phyloP scores from a whole-genome alignment of 768 basidiomycete species.

The Ramaria sp. region DNA sequence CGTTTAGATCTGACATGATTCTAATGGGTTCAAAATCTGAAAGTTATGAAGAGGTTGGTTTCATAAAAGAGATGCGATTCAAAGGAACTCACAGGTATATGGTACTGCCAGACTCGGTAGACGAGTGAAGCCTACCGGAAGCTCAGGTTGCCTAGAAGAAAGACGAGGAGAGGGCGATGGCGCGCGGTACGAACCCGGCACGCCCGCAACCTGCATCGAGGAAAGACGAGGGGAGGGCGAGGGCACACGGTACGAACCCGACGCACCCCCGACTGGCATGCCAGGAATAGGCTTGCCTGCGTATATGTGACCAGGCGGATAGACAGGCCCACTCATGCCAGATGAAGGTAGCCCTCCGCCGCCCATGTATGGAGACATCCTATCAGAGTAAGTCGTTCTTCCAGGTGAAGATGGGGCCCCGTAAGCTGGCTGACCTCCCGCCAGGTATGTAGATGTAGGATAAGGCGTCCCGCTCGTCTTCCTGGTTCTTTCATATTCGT shows the following conservation, averaged over 20 bases:
- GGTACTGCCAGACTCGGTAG: background rate
- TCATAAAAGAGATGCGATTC: background rate
- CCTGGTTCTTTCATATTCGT: background rate
- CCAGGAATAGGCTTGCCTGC: slow-evolving; percentile 40
- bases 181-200: background rate
- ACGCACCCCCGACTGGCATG: background rate
- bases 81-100: background rate
- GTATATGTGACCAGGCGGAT: slow-evolving; percentile 46
- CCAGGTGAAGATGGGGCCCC: slow-evolving; percentile 1
- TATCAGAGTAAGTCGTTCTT: background rate
- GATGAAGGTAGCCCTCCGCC: background rate
- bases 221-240: background rate
- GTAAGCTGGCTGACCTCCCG: background rate
- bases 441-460: slow-evolving; percentile 1
- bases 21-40: slow-evolving; percentile 3
- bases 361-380: background rate
- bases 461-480: slow-evolving; percentile 1
- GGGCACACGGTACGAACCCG: background rate
- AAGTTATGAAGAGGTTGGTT: background rate
- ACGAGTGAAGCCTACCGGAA: background rate
- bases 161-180: background rate
- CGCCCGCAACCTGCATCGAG: background rate
- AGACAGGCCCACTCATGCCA: slow-evolving; percentile 22
- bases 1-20: slow-evolving; percentile 48
- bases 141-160: background rate